phyloP scores from a whole-genome alignment of 306 rosid genomes.

The Trifolium dubium region DNA sequence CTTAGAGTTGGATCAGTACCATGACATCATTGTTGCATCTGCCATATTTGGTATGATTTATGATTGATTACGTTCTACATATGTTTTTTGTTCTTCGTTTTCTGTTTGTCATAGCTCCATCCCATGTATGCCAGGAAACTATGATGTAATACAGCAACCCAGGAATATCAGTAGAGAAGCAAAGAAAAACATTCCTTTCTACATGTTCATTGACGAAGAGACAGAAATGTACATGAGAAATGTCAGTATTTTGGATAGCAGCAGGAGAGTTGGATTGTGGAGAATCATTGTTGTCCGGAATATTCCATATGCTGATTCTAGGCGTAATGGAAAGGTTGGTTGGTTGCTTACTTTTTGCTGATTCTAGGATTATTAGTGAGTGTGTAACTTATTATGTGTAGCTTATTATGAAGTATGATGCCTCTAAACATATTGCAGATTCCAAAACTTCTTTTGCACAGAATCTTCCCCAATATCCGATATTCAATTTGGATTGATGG shows the following conservation, averaged over 20 bases:
- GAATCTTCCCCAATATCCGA: slow-evolving; percentile 85
- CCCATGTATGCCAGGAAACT: slow-evolving; percentile 71
- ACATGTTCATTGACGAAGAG: slow-evolving; percentile 90
- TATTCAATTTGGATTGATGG: slow-evolving; percentile 98
- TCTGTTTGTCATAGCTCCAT: slow-evolving; percentile 46
- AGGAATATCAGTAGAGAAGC: slow-evolving; percentile 73
- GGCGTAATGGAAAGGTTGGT: slow-evolving; percentile 97
- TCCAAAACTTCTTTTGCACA: slow-evolving; percentile 98
- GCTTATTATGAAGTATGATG: slow-evolving; percentile 27
- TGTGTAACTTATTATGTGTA: slow-evolving; percentile 25
- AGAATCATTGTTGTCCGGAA: slow-evolving; percentile 83
- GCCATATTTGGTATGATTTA: slow-evolving; percentile 78
- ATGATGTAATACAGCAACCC: slow-evolving; percentile 94
- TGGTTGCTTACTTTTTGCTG: slow-evolving; percentile 30
- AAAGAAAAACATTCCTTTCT: slow-evolving; percentile 73
- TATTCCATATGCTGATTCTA: slow-evolving; percentile 78
- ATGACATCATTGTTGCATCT: slow-evolving; percentile 94
- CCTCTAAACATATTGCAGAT: slow-evolving; percentile 56
- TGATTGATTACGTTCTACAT: slow-evolving; percentile 24
- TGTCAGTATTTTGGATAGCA: slow-evolving; percentile 68
- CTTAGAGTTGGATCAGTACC: slow-evolving; percentile 79
- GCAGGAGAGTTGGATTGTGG: slow-evolving; percentile 85
- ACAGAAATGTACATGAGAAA: slow-evolving; percentile 84
- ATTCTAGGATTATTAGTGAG: no score
- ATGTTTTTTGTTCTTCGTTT: slow-evolving; percentile 20